Evolutionary conservation across 2,329 filamentous ascomycete species (phyloP), one percentile per base, ranked within the genome.

Genomic region (Periglandula ipomoeae): DNA sequence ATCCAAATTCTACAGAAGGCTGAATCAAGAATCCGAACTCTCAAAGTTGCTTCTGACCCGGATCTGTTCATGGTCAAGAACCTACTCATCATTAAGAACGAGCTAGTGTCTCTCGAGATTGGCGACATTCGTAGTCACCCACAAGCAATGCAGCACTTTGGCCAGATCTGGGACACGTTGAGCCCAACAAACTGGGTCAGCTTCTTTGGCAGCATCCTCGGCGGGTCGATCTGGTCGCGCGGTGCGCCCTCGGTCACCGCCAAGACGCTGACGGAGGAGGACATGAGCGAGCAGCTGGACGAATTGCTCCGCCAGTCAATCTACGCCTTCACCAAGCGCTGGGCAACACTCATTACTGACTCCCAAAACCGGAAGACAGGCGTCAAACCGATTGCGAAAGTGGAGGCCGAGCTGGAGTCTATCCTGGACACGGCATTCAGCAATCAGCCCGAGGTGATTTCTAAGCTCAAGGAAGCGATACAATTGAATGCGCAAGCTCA

Each of bases 21-120:
- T 24, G 86, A 89, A 56, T 71, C 76, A 5, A 79, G 79, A 52
- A 84, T 95, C 56, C 78, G 81, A 49, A 76, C 76, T 32, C 81
- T 79, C 53, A 75, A 73, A 55, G 61, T 66, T 49, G 73, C 76
- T 20, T 62, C 84, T 6, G 89, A 97, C 62, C 79, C 86, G 0
- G 87, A 95, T 56, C 76, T 98, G 4, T 98, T 98, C 67, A 83
- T 96, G 60, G 84, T 98, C 58, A 93, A 91, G 58, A 95, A 98
- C 63, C 77, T 98, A 2, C 84, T 98, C 44, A 84, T 96, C 44
- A 79, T 98, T 46, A 97, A 97, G 67, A 94, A 96, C 62, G 88
- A 96, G 63, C 86, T 98, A 46, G 83, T 98, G 23, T 90, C 90
- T 9, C 89, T 98, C 53, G 93, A 98, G 68, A 96, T 98, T 56